These are phyloP conservation scores for Cudoniella acicularis DNA, from an alignment of 495 filamentous ascomycete species.

Conservation along the genomic window DNA sequence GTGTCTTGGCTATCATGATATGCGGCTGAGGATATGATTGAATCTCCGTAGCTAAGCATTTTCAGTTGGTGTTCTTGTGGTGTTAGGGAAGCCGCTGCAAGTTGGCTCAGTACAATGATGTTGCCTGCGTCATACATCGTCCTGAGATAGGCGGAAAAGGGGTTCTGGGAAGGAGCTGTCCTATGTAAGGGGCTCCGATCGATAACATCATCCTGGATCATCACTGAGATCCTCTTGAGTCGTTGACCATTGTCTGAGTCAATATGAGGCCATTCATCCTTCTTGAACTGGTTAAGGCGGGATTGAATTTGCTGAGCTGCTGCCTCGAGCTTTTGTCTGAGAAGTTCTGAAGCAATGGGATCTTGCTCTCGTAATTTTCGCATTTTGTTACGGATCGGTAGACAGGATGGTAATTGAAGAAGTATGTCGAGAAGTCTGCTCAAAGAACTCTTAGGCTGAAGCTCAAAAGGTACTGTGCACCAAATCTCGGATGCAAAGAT, in stretches of 20 bases:
- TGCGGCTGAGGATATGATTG: not conserved
- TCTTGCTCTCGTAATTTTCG: not conserved
- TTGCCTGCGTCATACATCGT: not conserved
- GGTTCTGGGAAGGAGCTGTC: not conserved
- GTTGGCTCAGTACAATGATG: not conserved
- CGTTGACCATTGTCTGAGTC: not conserved
- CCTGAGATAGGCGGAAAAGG: not conserved
- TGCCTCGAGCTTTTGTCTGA: not conserved
- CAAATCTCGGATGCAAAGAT: not conserved
- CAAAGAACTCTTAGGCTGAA: not conserved
- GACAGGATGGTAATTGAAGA: not conserved
- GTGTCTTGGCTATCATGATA: not conserved
- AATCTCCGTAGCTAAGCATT: not conserved
- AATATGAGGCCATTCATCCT: not conserved
- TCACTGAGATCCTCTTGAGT: not conserved
- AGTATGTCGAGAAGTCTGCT: not conserved
- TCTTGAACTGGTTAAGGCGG: not conserved
- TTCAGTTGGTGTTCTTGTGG: not conserved
- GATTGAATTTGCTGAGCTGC: not conserved
- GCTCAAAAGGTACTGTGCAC: not conserved
- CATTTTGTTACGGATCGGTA: not conserved
- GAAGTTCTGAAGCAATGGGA: not conserved
- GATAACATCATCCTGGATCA: not conserved
- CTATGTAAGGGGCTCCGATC: not conserved
- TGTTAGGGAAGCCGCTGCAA: not conserved